Base-by-base conservation (phyloP, 352 stramenopile genomes). In the Globisporangium rhizosaccharum region DNA sequence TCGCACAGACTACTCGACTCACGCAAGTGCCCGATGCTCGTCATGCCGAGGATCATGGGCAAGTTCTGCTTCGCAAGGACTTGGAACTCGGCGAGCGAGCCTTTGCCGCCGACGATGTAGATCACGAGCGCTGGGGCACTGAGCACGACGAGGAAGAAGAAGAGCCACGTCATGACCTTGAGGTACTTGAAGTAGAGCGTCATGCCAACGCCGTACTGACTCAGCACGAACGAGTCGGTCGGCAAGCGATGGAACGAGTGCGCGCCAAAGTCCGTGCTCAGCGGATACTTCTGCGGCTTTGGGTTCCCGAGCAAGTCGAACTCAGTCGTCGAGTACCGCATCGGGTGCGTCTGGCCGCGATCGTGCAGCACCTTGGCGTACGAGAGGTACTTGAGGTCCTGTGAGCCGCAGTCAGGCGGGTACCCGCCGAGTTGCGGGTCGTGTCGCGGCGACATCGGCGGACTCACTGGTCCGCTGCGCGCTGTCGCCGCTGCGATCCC, bases 101-200 rank as follows among this genome's bases (percentile, higher is more conserved):
- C 66, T 17, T 70, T 76, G n/a, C 84, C 84, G 20, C 75, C 77
- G 25, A 87, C 63, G 53, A 88, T 79, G 63, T 85, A 94, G 20
- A 91, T 74, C 17, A 73, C 56, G 44, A 94, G 61, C 30, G 71
- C 56, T 17, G 84, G 84, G 41, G 71, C 62, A 58, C 76, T 91
- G 30, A 94, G 66, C 23, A 87, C 56, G 18, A 85, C 66, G 39
- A 94, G 79, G 33, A 94, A 52, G 58, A 94, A 71, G 61, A 94
- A 94, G 9, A 94, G 70, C 82, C 84, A 94, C 18, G 75, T 66
- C 62, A 94, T 86, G 57, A 88, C 84, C 59, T 94, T 94, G 63
- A 94, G 76, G 75, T 88, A 94, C 62, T 89, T 90, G 72, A 94
- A 94, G 67, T 92, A 92, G 36, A 92, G 74, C 8, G 73, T 80